phyloP scores from a whole-genome alignment of 306 rosid genomes.

The Lathyrus sativus region DNA sequence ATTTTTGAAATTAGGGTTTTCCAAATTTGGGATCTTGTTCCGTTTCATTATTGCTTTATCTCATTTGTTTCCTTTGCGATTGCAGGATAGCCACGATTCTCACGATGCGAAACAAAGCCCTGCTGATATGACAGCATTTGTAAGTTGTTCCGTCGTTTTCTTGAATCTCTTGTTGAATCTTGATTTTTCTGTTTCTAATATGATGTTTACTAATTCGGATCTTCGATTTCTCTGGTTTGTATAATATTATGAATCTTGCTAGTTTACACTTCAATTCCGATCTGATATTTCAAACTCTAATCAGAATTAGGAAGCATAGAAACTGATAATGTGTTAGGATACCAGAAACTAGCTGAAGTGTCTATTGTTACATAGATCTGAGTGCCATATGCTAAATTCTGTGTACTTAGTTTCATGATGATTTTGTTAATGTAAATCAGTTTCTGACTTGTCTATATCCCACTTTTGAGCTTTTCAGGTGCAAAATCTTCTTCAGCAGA shows the following conservation, averaged over 20 bases:
- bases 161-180: background rate
- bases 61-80: slow-evolving; percentile 20
- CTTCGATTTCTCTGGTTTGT: background rate
- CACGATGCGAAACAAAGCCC: slow-evolving; percentile 86
- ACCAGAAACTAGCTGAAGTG: background rate
- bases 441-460: slow-evolving; percentile 28
- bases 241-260: background rate
- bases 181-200: background rate
- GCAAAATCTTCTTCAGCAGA: slow-evolving; percentile 96
- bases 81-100: slow-evolving; percentile 80
- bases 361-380: background rate
- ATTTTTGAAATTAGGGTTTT: slow-evolving; percentile 9
- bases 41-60: background rate
- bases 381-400: background rate
- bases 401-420: slow-evolving; percentile 12
- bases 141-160: slow-evolving; percentile 48
- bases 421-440: slow-evolving; percentile 13
- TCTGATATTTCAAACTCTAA: background rate
- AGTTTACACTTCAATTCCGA: background rate
- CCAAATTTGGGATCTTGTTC: slow-evolving; percentile 19
- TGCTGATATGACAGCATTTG: slow-evolving; percentile 96
- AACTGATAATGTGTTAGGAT: background rate
- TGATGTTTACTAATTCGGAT: background rate
- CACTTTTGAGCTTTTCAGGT: slow-evolving; percentile 54
- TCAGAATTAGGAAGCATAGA: background rate